phyloP scores from a whole-genome alignment of 306 rosid species.

The Echinosophora koreensis region DNA sequence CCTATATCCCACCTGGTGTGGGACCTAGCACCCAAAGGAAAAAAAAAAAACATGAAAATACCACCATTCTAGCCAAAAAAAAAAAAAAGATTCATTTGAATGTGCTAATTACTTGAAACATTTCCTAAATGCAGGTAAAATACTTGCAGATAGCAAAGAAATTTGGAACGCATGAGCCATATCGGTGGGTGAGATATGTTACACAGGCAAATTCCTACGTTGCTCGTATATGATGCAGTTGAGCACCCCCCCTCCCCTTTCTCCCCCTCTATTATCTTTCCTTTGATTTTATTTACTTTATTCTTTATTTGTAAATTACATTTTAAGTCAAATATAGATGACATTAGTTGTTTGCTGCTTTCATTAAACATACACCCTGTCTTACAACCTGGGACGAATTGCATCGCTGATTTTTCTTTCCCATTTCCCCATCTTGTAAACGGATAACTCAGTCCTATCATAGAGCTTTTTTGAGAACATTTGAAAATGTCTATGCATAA shows the following conservation, averaged over 20 bases:
- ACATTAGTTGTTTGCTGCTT: conserved; percentile 40
- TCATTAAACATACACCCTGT: conserved; percentile 15
- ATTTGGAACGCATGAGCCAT: conserved; percentile 70
- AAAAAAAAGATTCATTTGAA: conserved; percentile 19
- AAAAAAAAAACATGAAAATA: conserved; percentile 55
- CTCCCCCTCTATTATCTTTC: conserved; percentile 19
- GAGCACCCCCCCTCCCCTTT: neutral
- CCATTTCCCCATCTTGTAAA: neutral
- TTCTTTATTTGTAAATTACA: conserved; percentile 55
- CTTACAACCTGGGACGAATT: conserved; percentile 18
- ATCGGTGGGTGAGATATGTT: conserved; percentile 90
- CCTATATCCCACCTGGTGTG: neutral
- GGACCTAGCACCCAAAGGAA: neutral
- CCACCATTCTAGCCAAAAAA: conserved; percentile 31
- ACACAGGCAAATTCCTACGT: conserved; percentile 83
- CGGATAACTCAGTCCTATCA: neutral
- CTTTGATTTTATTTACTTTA: conserved; percentile 42
- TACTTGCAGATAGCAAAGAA: conserved; percentile 91
- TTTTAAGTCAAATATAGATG: conserved; percentile 36
- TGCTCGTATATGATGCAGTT: conserved; percentile 69
- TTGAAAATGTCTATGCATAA: neutral
- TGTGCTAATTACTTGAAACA: conserved; percentile 23
- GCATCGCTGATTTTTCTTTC: neutral
- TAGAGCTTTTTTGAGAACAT: conserved; percentile 15
- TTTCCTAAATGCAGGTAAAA: conserved; percentile 70